Conservation (phyloP, 1,139 yeast species). For the Taphrina flavorubra region DNA sequence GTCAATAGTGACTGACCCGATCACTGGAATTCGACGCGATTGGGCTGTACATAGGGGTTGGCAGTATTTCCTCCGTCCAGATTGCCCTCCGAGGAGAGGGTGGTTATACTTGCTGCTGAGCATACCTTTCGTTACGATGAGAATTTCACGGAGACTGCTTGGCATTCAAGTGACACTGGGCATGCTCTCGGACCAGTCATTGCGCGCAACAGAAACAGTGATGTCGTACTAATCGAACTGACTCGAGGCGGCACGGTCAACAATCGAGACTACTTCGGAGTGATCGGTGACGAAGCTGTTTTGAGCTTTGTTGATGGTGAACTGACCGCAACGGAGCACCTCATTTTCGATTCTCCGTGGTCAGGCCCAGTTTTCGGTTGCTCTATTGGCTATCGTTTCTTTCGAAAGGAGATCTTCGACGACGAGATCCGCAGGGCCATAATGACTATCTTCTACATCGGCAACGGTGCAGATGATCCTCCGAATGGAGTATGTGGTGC, state of each 20-base stretch:
- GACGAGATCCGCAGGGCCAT: not conserved
- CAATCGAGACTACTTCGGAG: not conserved
- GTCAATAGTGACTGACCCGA: not conserved
- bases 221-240: not conserved
- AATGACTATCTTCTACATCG: not conserved
- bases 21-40: not conserved
- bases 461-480: constrained; percentile 8
- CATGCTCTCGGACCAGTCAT: not conserved
- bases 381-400: not conserved
- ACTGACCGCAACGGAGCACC: not conserved
- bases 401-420: not conserved
- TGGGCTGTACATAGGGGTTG: not conserved
- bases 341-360: constrained; percentile 1
- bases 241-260: not conserved
- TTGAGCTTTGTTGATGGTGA: not conserved
- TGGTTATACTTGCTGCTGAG: not conserved
- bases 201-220: not conserved
- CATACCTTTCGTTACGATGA: constrained; percentile 4
- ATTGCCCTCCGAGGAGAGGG: not conserved
- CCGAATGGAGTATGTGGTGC: not conserved
- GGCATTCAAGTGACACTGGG: constrained; percentile 1
- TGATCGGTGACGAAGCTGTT: not conserved
- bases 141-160: not conserved
- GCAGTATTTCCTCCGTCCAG: not conserved
- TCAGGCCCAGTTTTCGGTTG: constrained; percentile 4